Percentiles rank a stretch among this genome's conserved stretches.
phyloP scores from a whole-genome alignment of 805 yeast genomes.

The Nakazawaea wickerhamii region DNA sequence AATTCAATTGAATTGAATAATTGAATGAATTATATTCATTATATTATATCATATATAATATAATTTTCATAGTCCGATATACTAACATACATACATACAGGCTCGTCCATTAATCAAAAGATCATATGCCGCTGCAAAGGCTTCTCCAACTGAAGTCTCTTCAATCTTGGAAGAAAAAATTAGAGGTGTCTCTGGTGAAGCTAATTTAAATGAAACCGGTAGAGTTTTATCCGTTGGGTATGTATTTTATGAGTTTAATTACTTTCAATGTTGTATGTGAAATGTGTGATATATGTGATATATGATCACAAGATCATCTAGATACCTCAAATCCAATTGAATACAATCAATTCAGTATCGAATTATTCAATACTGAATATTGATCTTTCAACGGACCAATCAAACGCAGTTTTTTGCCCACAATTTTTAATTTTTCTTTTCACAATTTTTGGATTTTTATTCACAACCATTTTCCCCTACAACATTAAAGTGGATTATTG shows the following conservation, averaged over 20 bases:
- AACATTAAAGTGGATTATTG: too few relatives aligned
- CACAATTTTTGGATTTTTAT: not conserved
- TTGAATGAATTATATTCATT: too few relatives aligned
- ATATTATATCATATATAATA: too few relatives aligned
- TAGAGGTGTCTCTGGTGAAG: slow-evolving; percentile 97
- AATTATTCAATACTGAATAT: too few relatives aligned
- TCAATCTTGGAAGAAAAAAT: slow-evolving; percentile 98
- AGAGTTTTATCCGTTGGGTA: slow-evolving; percentile 97
- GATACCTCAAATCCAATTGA: slow-evolving; percentile 7
- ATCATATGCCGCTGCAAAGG: slow-evolving; percentile 93
- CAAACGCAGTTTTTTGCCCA: slow-evolving; percentile 21
- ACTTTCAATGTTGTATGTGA: too few relatives aligned
- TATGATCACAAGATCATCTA: too few relatives aligned
- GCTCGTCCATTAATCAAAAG: slow-evolving; percentile 70
- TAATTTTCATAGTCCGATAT: not conserved
- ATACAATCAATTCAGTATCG: too few relatives aligned
- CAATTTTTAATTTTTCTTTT: too few relatives aligned
- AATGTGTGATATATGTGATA: too few relatives aligned
- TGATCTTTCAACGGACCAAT: slow-evolving; percentile 25
- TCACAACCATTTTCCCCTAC: too few relatives aligned
- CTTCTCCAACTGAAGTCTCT: slow-evolving; percentile 99
- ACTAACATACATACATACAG: slow-evolving; percentile 26
- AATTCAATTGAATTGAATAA: not conserved
- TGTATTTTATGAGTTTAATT: too few relatives aligned
- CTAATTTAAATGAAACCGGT: slow-evolving; percentile 98